A percentile compares a stretch with the other conserved stretches of the same genome.
Evolutionary conservation across 352 stramenopile species (phyloP).

Genomic region (Poterioochromonas sp.): DNA sequence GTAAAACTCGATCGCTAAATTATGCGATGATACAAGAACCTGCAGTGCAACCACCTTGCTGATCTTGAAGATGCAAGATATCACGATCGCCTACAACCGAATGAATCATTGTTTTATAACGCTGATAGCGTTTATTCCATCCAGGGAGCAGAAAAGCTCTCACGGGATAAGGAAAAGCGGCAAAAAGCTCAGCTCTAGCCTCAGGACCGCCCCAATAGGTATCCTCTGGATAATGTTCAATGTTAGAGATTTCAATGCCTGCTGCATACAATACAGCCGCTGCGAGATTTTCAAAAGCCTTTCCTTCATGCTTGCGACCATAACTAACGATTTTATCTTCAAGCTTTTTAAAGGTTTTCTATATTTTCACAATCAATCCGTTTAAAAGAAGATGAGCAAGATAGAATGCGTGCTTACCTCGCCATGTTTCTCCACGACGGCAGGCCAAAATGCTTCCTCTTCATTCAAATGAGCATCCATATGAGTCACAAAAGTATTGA

Average conservation of each 20-base stretch:
- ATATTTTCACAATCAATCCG: background rate
- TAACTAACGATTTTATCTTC: background rate
- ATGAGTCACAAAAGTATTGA: background rate
- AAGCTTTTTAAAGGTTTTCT: background rate
- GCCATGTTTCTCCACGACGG: background rate
- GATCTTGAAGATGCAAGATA: background rate
- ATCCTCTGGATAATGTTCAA: background rate
- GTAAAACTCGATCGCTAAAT: too few species aligned
- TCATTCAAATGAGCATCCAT: background rate
- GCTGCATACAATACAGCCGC: background rate
- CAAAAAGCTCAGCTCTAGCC: background rate
- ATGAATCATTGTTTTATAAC: background rate
- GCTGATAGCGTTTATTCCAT: background rate
- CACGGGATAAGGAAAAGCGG: background rate
- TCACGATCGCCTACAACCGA: background rate
- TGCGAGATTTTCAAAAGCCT: background rate
- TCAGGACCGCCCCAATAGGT: background rate
- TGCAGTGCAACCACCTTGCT: background rate
- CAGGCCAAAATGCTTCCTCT: background rate
- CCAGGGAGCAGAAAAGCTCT: background rate
- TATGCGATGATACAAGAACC: slow-evolving; percentile 6
- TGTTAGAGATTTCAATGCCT: background rate
- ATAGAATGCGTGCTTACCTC: background rate
- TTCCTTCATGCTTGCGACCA: background rate
- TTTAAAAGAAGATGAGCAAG: background rate